Conservation (phyloP, 2,329 filamentous ascomycete species). For the Dichotomopilus funicola region DNA sequence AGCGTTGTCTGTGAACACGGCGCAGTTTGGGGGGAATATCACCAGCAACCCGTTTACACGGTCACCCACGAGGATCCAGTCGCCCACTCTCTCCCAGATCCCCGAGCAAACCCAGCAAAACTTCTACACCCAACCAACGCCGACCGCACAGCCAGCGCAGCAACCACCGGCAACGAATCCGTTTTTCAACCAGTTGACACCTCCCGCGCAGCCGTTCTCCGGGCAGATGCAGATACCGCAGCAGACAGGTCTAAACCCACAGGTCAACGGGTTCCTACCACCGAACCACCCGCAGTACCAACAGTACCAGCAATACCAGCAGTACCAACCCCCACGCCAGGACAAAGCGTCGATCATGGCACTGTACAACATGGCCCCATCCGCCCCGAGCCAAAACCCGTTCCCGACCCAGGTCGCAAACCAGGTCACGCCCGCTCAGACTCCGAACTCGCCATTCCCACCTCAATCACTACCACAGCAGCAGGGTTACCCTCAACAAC, state of each 20-base stretch:
- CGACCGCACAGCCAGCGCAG: constrained; percentile 8
- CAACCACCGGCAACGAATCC: constrained; percentile 27
- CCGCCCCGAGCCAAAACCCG: constrained; percentile 6
- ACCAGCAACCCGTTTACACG: constrained; percentile 44
- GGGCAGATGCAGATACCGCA: constrained; percentile 30
- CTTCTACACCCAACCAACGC: constrained; percentile 30
- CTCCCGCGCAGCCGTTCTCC: constrained; percentile 19
- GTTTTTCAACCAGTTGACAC: constrained; percentile 27
- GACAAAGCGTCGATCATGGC: constrained; percentile 72
- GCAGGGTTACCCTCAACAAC: constrained; percentile 13
- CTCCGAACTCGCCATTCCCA: constrained; percentile 12
- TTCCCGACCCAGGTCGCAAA: constrained; percentile 9
- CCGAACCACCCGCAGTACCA: constrained; percentile 18
- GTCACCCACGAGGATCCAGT: constrained; percentile 45
- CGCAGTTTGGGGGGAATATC: constrained; percentile 28
- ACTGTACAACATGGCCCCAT: constrained; percentile 54
- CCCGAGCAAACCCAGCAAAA: constrained; percentile 44
- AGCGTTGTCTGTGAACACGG: constrained; percentile 36
- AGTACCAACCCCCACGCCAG: constrained; percentile 39
- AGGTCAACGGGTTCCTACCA: constrained; percentile 15
- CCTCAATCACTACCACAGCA: constrained; percentile 12
- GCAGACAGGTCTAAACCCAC: constrained; percentile 11
- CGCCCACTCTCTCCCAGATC: constrained; percentile 45
- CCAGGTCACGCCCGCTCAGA: constrained; percentile 10
- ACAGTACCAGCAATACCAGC: constrained; percentile 18